Conservation (phyloP, 495 filamentous ascomycete species). For the Podospora appendiculata region DNA sequence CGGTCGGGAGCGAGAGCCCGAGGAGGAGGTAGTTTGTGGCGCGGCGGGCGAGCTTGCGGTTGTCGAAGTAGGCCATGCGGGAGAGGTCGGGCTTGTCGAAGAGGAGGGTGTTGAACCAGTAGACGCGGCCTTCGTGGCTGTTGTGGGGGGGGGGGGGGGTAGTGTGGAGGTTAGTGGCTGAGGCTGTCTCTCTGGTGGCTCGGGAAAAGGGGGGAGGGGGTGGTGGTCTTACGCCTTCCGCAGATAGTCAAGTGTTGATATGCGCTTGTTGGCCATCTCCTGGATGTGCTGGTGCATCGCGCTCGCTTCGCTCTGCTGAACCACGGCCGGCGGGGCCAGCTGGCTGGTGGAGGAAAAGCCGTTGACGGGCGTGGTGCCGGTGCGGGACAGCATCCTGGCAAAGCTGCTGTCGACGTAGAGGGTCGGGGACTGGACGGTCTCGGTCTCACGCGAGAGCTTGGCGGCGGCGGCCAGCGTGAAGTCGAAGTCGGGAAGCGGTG, state of each 20-base stretch:
- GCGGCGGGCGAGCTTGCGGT: conserved; percentile 69
- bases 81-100: conserved; percentile 77
- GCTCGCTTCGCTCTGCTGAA: conserved; percentile 29
- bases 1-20: conserved; percentile 79
- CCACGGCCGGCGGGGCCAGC: conserved; percentile 23
- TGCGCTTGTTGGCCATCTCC: conserved; percentile 82
- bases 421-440: conserved; percentile 22
- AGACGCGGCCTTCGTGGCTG: conserved; percentile 86
- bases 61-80: conserved; percentile 77
- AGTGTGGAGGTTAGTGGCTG: too few species aligned
- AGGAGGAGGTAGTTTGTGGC: conserved; percentile 92
- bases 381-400: conserved; percentile 37
- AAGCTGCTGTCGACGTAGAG: conserved; percentile 28
- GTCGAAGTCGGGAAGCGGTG: conserved; percentile 25
- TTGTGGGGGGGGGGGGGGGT: background rate
- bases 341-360: conserved; percentile 21
- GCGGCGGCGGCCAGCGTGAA: conserved; percentile 30
- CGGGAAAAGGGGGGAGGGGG: background rate
- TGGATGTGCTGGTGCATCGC: conserved; percentile 73
- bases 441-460: conserved; percentile 27
- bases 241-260: conserved; percentile 92
- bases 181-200: too few species aligned
- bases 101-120: conserved; percentile 95
- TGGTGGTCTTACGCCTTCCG: conserved; percentile 67
- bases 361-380: conserved; percentile 20